phyloP scores from a whole-genome alignment of 2,329 filamentous ascomycete genomes.

The Curvularia hawaiiensis region DNA sequence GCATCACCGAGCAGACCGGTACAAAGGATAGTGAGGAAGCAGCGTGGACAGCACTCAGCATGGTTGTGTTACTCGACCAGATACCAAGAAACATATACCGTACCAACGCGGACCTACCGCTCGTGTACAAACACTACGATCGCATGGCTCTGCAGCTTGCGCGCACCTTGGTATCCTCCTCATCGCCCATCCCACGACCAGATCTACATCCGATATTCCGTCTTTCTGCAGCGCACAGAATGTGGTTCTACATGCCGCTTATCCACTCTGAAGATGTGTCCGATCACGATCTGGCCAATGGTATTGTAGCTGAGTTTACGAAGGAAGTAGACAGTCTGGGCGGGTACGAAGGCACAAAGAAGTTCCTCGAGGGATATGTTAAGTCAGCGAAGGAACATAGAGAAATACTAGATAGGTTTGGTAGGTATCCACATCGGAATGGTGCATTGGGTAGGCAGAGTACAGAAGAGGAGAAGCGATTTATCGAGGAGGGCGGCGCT shows the following conservation, averaged over 20 bases:
- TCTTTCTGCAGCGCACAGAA: constrained; percentile 47
- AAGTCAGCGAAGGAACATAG: constrained; percentile 55
- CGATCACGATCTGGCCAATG: constrained; percentile 50
- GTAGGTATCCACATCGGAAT: constrained; percentile 66
- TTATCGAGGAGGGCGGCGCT: constrained; percentile 52
- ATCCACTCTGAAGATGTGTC: constrained; percentile 62
- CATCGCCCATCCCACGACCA: constrained; percentile 27
- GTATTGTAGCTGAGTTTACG: constrained; percentile 40
- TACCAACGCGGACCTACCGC: constrained; percentile 47
- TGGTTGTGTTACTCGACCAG: constrained; percentile 67
- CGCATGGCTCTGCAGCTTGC: constrained; percentile 57
- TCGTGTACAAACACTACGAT: constrained; percentile 63
- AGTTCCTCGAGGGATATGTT: constrained; percentile 38
- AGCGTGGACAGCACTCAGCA: constrained; percentile 51
- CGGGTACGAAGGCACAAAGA: constrained; percentile 36
- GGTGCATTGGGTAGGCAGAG: constrained; percentile 54
- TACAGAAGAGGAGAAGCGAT: constrained; percentile 58
- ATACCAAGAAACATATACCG: constrained; percentile 67
- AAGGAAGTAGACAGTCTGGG: constrained; percentile 39
- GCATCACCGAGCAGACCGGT: constrained; percentile 14
- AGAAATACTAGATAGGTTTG: constrained; percentile 59
- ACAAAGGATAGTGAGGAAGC: constrained; percentile 24
- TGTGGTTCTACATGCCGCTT: constrained; percentile 66
- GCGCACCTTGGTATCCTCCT: constrained; percentile 40
- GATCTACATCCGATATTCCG: constrained; percentile 40